Evolutionary conservation across 495 filamentous ascomycete genomes (phyloP), one percentile per base, ranked within the genome.

Genomic region (Emericellopsis terricola): DNA sequence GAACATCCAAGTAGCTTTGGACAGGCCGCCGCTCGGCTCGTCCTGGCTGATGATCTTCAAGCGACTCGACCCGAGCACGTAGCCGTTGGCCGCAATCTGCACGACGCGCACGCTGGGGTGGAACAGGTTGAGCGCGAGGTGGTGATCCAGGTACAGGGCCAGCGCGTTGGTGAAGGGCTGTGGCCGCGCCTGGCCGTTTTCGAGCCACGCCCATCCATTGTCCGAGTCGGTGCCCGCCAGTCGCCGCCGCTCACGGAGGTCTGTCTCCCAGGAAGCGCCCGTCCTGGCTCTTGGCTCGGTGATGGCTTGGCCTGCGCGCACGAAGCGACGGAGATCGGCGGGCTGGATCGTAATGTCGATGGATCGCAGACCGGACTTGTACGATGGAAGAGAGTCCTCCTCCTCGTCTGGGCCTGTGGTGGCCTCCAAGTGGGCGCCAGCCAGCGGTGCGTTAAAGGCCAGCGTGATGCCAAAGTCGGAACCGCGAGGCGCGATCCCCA

Each of bases 171-270:
- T 53, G 36, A 66, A 62, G 5, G 57, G 62, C 27, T 57, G 54
- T 0, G 34, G 13, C 11, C 30, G 24, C 0, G 21, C 39, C 1
- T 44, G 38, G 11, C 32, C 10, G 8, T 39, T 27, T 0, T 34
- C 24, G 20, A 50, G 47, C 61, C 61, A 65, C 13, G 48, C 52
- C 61, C 61, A 65, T 0, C 59, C 61, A 14, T 65, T 59, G 32
- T 64, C 61, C 10, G 50, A 40, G 11, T 50, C 31, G 9, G 46
- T 43, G 0, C 57, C 59, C 0, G 59, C 59, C 0, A 63, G 36
- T 19, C 40, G 53, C 14, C 50, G 40, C 0, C 59, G 50, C 18
- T 55, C 47, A 19, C 44, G 38, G 2, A 30, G n/a, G 24, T 55
- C 46, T 4, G 40, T 38, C 16, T 51, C 41, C 42, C 50, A 52